Evolutionary conservation across 768 basidiomycete species (phyloP).

Genomic region (Leucocoprinus birnbaumii): DNA sequence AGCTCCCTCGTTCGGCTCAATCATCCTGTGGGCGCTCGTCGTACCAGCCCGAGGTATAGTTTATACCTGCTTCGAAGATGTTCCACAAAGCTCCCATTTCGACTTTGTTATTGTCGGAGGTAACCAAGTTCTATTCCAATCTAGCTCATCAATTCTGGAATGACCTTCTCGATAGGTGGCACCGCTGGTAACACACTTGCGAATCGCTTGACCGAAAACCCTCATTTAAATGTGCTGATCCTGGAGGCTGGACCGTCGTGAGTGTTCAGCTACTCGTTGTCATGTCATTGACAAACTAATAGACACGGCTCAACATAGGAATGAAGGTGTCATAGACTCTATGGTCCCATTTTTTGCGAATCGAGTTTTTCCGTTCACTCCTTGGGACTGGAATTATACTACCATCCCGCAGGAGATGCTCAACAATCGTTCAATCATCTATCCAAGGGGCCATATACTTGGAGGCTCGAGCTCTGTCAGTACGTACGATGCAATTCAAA

Average conservation of each 20-base stretch:
- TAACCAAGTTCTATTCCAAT: background rate
- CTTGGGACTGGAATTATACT: slow-evolving; percentile 34
- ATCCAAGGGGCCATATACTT: slow-evolving; percentile 26
- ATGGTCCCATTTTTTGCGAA: slow-evolving; percentile 11
- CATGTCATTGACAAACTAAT: background rate
- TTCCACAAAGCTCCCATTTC: background rate
- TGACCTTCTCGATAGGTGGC: slow-evolving; percentile 12
- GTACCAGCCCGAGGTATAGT: background rate
- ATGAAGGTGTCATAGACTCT: slow-evolving; percentile 7
- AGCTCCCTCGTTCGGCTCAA: too few species aligned
- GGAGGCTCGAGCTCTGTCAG: slow-evolving; percentile 31
- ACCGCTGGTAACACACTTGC: slow-evolving; percentile 14
- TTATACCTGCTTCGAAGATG: background rate
- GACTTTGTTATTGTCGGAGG: background rate
- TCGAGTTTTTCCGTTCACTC: slow-evolving; percentile 11
- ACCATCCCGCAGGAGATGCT: slow-evolving; percentile 28
- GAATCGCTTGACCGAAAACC: slow-evolving; percentile 8
- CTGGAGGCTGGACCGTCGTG: slow-evolving; percentile 10
- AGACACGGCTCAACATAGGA: background rate
- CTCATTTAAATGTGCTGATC: background rate
- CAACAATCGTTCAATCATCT: slow-evolving; percentile 21
- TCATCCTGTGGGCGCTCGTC: background rate
- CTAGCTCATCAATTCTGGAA: background rate
- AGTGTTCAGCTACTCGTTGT: slow-evolving; percentile 5
- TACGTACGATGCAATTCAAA: slow-evolving; percentile 13